Conservation (phyloP, 1,284 basidiomycete genomes). For the Leccinum solheimii region DNA sequence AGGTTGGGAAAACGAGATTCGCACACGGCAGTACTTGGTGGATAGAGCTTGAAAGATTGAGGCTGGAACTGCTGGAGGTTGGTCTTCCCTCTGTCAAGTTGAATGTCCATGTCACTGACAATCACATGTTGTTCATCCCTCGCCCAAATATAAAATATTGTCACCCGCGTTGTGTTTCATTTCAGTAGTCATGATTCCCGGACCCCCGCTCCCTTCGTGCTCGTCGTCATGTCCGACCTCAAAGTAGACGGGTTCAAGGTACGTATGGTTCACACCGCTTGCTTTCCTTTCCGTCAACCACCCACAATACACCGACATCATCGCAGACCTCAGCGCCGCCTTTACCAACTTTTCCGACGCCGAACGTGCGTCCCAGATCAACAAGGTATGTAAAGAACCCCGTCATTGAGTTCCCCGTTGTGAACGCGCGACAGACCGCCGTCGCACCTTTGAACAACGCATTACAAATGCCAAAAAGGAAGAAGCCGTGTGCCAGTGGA, state of each 20-base stretch:
- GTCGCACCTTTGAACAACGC: conserved; percentile 84
- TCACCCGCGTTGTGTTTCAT: no score
- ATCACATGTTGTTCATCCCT: no score
- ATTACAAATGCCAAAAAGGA: conserved; percentile 79
- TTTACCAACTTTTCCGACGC: conserved; percentile 67
- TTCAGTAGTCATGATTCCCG: no score
- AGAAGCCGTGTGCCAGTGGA: conserved; percentile 69
- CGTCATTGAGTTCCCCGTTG: neutral
- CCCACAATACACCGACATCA: conserved; percentile 47
- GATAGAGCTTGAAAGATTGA: no score
- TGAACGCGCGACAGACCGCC: conserved; percentile 64
- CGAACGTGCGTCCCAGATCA: conserved; percentile 80
- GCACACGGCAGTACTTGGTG: no score
- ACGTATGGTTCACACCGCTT: neutral
- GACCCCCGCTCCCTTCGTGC: no score
- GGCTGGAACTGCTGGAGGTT: no score
- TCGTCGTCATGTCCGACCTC: neutral
- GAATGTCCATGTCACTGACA: no score
- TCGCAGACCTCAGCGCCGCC: conserved; percentile 60
- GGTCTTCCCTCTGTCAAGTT: no score
- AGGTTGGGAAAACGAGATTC: no score
- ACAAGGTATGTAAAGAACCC: conserved; percentile 61
- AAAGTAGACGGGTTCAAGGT: neutral
- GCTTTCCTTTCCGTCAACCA: no score
- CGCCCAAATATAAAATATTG: no score